These are phyloP conservation scores for Exserohilum rostratum DNA, from an alignment of 2,329 filamentous ascomycete genomes.

Conservation along the genomic window DNA sequence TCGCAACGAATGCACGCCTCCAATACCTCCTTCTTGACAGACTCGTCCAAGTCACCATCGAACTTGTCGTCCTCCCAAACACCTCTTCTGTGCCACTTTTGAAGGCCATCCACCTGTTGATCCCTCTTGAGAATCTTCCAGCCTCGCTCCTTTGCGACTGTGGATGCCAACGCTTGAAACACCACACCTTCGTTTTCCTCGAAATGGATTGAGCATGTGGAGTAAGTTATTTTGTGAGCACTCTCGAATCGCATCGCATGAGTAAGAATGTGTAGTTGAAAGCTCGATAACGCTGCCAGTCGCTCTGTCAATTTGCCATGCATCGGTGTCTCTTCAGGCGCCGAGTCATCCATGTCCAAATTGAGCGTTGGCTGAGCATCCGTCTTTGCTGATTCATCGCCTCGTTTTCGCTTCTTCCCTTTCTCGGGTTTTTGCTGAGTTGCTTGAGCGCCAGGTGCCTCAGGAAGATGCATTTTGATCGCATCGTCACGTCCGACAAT, in stretches of 20 bases:
- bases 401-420: conserved; percentile 44
- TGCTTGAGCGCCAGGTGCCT: conserved; percentile 23
- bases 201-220: conserved; percentile 86
- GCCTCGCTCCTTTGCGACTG: conserved; percentile 67
- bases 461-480: conserved; percentile 64
- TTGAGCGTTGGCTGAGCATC: conserved; percentile 22
- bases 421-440: conserved; percentile 23
- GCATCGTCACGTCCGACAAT: conserved; percentile 89
- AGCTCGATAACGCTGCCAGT: conserved; percentile 74
- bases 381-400: conserved; percentile 8
- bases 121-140: conserved; percentile 78
- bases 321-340: conserved; percentile 48
- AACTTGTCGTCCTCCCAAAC: conserved; percentile 49
- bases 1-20: conserved; percentile 83
- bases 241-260: conserved; percentile 84
- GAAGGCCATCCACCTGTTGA: conserved; percentile 78
- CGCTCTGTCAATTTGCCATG: conserved; percentile 56
- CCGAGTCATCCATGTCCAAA: conserved; percentile 37
- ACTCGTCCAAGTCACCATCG: conserved; percentile 50
- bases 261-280: conserved; percentile 80
- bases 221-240: conserved; percentile 76
- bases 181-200: conserved; percentile 92
- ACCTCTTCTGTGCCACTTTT: conserved; percentile 71
- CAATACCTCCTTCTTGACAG: conserved; percentile 53
- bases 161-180: conserved; percentile 69